Conservation (phyloP, 352 stramenopile genomes). For the Phytophthora kernoviae region DNA sequence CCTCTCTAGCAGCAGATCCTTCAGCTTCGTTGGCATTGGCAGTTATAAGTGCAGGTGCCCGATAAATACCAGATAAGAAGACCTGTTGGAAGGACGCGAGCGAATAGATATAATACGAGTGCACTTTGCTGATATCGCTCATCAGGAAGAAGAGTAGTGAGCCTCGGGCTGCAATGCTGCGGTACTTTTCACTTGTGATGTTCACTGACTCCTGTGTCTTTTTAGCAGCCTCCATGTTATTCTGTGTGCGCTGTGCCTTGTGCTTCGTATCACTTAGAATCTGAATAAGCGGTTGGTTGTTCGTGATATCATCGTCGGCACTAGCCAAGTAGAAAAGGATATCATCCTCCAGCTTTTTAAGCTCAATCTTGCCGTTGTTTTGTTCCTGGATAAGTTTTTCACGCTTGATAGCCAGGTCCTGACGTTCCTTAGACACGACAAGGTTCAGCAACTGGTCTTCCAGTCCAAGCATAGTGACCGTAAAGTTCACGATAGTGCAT, state of each 20-base stretch:
- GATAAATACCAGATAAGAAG: conserved; percentile 95
- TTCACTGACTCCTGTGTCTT: conserved; percentile 93
- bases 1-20: conserved; percentile 45
- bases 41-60: conserved; percentile 68
- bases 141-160: conserved; percentile 97
- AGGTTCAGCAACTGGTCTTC: conserved; percentile 94
- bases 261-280: conserved; percentile 96
- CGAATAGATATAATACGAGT: conserved; percentile 98
- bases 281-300: conserved; percentile 96
- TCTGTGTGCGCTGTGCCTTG: conserved; percentile 91
- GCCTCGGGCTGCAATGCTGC: conserved; percentile 92
- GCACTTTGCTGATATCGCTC: conserved; percentile 97
- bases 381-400: conserved; percentile 94
- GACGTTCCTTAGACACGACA: conserved; percentile 92
- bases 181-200: conserved; percentile 95
- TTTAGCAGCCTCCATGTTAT: conserved; percentile 93
- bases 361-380: conserved; percentile 96
- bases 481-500: conserved; percentile 96
- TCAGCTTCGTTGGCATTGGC: conserved; percentile 18
- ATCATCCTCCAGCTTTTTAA: conserved; percentile 96
- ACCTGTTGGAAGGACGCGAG: conserved; percentile 96
- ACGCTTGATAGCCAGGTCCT: conserved; percentile 80
- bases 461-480: conserved; percentile 91
- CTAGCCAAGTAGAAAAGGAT: conserved; percentile 95
- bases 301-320: conserved; percentile 96